These are phyloP conservation scores for Venturia effusa DNA, from an alignment of 2,329 filamentous ascomycete genomes.

Conservation along the genomic window DNA sequence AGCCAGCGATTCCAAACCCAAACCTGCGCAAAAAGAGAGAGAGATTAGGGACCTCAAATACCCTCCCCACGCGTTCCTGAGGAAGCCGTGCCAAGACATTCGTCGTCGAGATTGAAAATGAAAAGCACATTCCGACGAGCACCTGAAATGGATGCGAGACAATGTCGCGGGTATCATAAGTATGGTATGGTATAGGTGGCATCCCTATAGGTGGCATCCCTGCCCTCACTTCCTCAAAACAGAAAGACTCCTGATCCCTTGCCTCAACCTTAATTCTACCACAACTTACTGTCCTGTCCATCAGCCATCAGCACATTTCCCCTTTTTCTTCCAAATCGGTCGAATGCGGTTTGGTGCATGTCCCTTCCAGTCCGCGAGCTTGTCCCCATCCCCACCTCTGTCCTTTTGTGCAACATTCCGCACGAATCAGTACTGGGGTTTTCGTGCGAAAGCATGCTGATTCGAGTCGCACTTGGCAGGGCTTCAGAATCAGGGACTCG, in stretches of 20 bases:
- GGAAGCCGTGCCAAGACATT: not conserved
- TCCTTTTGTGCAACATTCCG: not conserved
- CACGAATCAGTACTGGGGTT: too few relatives aligned
- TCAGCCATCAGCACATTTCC: too few relatives aligned
- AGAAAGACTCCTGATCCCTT: constrained; percentile 1
- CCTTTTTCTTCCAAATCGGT: not conserved
- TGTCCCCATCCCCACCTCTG: too few relatives aligned
- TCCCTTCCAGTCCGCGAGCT: too few relatives aligned
- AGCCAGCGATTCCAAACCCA: too few relatives aligned
- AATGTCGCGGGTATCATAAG: not conserved
- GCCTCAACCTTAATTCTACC: constrained; percentile 2
- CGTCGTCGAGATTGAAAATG: too few relatives aligned
- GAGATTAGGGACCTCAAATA: not conserved
- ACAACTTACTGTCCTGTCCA: not conserved
- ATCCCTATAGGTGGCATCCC: too few relatives aligned
- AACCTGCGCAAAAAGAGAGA: too few relatives aligned
- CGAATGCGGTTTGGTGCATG: too few relatives aligned
- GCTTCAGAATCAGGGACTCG: not conserved
- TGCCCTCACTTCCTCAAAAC: not conserved
- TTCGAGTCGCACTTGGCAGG: not conserved
- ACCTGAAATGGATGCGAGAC: not conserved
- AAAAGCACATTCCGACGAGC: not conserved
- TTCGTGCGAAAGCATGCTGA: too few relatives aligned
- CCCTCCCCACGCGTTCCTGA: not conserved
- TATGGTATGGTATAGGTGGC: too few relatives aligned